Conservation (phyloP, 768 basidiomycete genomes). For the Tubosaeta brunneosetosa region DNA sequence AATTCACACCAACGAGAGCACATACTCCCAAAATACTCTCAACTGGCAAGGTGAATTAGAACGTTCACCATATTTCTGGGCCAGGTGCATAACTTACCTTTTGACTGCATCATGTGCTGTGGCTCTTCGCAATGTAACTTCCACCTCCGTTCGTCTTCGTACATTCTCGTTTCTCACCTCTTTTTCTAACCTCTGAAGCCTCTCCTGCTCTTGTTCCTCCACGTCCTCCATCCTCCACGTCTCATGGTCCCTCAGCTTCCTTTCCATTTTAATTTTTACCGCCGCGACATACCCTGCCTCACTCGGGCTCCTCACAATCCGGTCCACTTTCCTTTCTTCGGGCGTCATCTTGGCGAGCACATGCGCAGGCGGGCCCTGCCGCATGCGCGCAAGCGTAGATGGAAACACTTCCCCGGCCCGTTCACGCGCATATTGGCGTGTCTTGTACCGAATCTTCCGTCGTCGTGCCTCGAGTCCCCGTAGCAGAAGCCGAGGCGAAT, state of each 20-base stretch:
- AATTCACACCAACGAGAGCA: neutral
- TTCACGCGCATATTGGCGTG: slow-evolving; percentile 56
- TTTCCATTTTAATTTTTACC: slow-evolving; percentile 55
- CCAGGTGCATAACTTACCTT: slow-evolving; percentile 8
- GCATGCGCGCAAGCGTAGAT: slow-evolving; percentile 42
- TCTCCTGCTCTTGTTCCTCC: slow-evolving; percentile 20
- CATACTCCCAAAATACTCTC: neutral
- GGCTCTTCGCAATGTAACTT: neutral
- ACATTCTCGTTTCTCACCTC: slow-evolving; percentile 31
- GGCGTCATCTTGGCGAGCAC: slow-evolving; percentile 49
- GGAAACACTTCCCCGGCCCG: slow-evolving; percentile 56
- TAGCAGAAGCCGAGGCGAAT: slow-evolving; percentile 45
- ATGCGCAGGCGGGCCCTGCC: slow-evolving; percentile 61
- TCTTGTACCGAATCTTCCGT: slow-evolving; percentile 62
- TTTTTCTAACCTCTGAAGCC: slow-evolving; percentile 25
- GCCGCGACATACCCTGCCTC: slow-evolving; percentile 70
- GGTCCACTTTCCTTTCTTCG: slow-evolving; percentile 44
- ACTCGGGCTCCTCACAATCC: slow-evolving; percentile 45
- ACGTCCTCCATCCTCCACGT: slow-evolving; percentile 35
- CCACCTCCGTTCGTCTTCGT: slow-evolving; percentile 6
- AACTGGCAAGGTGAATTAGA: neutral
- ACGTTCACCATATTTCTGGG: neutral
- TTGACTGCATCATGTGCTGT: neutral
- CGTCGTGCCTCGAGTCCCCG: slow-evolving; percentile 52
- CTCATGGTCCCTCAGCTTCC: slow-evolving; percentile 38